Percentiles rank a stretch among this genome's conserved stretches.
Evolutionary conservation across 441 rosid genomes (phyloP).

Genomic region (Croton setiger): DNA sequence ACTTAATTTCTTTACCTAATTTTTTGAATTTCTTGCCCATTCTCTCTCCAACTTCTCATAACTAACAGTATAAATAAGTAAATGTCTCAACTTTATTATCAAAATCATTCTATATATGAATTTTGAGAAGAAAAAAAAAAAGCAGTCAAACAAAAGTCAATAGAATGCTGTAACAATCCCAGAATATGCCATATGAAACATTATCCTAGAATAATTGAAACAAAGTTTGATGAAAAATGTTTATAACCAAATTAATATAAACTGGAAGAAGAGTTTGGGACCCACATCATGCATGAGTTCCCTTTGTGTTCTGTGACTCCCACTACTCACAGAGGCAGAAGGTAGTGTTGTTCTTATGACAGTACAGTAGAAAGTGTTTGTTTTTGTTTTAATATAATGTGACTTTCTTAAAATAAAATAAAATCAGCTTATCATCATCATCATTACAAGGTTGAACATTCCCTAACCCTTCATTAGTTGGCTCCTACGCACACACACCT

Average conservation of each 20-base stretch:
- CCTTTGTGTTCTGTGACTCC: conserved; percentile 13
- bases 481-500: not conserved
- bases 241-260: not conserved
- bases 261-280: conserved; percentile 8
- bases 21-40: not conserved
- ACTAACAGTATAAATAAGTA: not conserved
- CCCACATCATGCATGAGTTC: conserved; percentile 14
- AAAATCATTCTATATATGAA: not conserved
- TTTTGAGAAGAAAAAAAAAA: not conserved
- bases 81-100: conserved; percentile 5
- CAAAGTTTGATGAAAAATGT: not conserved
- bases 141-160: too few species aligned
- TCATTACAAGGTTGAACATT: conserved; percentile 16
- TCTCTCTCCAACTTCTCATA: conserved; percentile 8
- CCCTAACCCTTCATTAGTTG: not conserved
- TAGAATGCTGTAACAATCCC: too few species aligned
- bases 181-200: too few species aligned
- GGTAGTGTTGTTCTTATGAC: conserved; percentile 19
- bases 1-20: not conserved
- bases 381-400: not conserved
- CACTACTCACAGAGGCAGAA: too few species aligned
- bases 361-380: conserved; percentile 4
- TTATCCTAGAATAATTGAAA: too few species aligned
- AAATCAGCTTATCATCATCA: conserved; percentile 22
- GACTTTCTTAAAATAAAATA: conserved; percentile 18